Base-by-base conservation (phyloP, 495 filamentous ascomycete species). In the Ramalina peruviana region DNA sequence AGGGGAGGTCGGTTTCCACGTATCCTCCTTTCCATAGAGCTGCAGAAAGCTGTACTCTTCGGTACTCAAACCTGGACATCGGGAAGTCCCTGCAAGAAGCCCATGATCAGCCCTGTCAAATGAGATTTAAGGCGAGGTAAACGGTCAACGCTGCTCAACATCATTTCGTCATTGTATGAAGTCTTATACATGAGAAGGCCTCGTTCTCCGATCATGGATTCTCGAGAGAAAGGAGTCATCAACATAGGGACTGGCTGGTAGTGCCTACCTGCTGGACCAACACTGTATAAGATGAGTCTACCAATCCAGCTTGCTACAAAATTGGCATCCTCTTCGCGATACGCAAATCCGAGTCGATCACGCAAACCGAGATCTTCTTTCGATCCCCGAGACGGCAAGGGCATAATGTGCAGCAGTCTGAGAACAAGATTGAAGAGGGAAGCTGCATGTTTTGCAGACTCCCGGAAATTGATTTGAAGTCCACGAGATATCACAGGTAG, bases 371-470 rank as follows among this genome's bases (percentile, higher is more conserved):
- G 58, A 62, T 98, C 92, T 48, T 94, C 87, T 30, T 78, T 75
- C 53, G 75, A 85, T 10, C 86, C 90, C 43, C 88, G 76, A 11
- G 71, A 62, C 0, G 92, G 90, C 4, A 94, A 60, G 39, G 75
- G 76, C 52, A 92, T 75, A 40, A 83, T 71, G 6, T 76, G 74
- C 12, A 96, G 67, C 10, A 92, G 65, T 40, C 82, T 81, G 16
- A 98, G 67, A 23, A 94, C 70, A 37, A 96, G 67, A 58, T 94
- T 88, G 65, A 97, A 96, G 12, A 94, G 71, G 33, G 76, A 76
- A 37, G 82, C 75, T 33, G 71, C 75, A 62, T 86, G 79, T n/a
- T 68, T 78, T 15, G 67, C 63, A 21, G 73, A 76, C 36, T 72
- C 77, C n/a, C 71, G 65, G 52, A 79, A 82, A 51, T 80, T 75